These are phyloP conservation scores for Amanita thiersii DNA, from an alignment of 768 basidiomycete species.

Conservation along the genomic window DNA sequence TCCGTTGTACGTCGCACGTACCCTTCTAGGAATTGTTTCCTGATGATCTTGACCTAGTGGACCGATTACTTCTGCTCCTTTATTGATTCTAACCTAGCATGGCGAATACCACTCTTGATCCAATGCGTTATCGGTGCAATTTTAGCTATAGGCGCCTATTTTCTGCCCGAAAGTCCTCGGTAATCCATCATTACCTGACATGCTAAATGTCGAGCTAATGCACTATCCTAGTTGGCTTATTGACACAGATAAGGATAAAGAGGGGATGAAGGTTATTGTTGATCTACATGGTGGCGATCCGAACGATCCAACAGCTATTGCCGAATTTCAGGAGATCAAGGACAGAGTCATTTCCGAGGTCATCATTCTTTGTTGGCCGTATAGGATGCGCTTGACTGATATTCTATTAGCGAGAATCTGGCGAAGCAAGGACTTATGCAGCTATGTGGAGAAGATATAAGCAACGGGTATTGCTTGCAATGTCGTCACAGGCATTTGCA, in stretches of 20 bases:
- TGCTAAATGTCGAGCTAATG: neutral
- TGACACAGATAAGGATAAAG: slow-evolving; percentile 75
- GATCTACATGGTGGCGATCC: slow-evolving; percentile 83
- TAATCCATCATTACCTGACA: slow-evolving; percentile 15
- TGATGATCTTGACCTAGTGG: slow-evolving; percentile 46
- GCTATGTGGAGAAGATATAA: slow-evolving; percentile 87
- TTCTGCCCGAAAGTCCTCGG: slow-evolving; percentile 85
- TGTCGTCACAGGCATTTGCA: slow-evolving; percentile 94
- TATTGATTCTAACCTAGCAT: slow-evolving; percentile 69
- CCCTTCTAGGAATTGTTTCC: neutral
- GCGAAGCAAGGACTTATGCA: slow-evolving; percentile 67
- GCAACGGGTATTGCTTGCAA: slow-evolving; percentile 81
- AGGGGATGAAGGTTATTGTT: slow-evolving; percentile 79
- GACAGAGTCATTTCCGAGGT: slow-evolving; percentile 68
- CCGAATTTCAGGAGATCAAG: slow-evolving; percentile 87
- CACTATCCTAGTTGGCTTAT: slow-evolving; percentile 66
- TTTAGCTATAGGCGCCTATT: slow-evolving; percentile 65
- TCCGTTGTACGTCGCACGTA: slow-evolving; percentile 55
- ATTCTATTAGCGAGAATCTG: slow-evolving; percentile 53
- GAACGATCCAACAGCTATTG: slow-evolving; percentile 54
- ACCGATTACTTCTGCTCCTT: slow-evolving; percentile 87
- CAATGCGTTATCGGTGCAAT: slow-evolving; percentile 78
- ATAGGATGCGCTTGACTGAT: neutral
- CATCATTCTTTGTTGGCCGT: slow-evolving; percentile 10
- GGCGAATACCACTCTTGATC: slow-evolving; percentile 77